Conservation (phyloP, 208 protist genomes). For the Borovskyia barvae region DNA sequence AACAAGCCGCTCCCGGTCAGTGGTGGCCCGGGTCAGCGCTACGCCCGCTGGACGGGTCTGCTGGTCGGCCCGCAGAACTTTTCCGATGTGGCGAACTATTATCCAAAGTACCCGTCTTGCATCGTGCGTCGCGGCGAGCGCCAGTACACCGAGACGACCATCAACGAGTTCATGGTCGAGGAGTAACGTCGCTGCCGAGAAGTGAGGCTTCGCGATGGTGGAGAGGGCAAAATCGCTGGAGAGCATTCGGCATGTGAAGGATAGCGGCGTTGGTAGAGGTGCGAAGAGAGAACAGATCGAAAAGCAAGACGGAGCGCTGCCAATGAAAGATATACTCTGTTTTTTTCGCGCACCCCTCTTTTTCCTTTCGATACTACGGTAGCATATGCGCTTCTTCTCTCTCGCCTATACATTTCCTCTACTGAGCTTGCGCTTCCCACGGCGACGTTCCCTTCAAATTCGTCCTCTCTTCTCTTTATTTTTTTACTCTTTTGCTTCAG, state of each 20-base stretch:
- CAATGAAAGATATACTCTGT: no score
- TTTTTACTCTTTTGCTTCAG: not conserved
- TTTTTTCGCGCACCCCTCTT: no score
- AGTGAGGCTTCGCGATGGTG: no score
- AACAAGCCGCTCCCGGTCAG: conserved; percentile 39
- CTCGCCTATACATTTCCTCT: no score
- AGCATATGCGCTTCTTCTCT: no score
- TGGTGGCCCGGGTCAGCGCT: conserved; percentile 45
- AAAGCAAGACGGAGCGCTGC: not conserved
- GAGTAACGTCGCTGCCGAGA: no score
- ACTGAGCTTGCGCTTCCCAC: no score
- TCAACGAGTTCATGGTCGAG: conserved; percentile 51
- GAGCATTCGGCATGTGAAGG: no score
- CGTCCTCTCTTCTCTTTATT: not conserved
- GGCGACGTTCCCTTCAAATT: no score
- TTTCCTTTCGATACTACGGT: no score
- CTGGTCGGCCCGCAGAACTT: conserved; percentile 55
- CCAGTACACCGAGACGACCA: conserved; percentile 42
- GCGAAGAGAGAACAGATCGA: not conserved
- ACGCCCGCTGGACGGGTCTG: conserved; percentile 34
- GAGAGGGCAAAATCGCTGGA: no score
- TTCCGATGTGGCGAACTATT: conserved; percentile 40
- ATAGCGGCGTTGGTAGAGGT: not conserved
- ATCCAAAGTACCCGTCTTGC: conserved; percentile 27
- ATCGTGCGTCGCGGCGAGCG: conserved; percentile 34